phyloP scores from a whole-genome alignment of 306 rosid species.

The Chamaecrista fasciculata region DNA sequence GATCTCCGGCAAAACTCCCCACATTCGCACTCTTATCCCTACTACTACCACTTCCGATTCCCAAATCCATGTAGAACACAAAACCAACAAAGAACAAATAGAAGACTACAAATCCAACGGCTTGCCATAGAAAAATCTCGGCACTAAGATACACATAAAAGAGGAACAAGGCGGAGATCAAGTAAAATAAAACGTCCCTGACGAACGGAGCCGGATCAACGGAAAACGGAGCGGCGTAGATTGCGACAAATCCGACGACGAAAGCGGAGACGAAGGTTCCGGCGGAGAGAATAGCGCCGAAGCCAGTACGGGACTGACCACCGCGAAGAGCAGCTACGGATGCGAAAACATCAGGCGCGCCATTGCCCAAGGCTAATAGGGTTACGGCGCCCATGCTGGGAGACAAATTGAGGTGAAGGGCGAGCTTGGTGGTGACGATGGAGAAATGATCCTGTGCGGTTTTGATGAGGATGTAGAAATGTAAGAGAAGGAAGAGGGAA shows the following conservation, averaged over 20 bases:
- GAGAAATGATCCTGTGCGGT: conserved; percentile 91
- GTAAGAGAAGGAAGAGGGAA: conserved; percentile 55
- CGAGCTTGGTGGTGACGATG: conserved; percentile 68
- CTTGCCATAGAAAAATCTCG: conserved; percentile 95
- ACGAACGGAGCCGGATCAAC: conserved; percentile 74
- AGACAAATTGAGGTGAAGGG: conserved; percentile 61
- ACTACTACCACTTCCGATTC: conserved; percentile 41
- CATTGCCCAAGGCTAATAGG: conserved; percentile 83
- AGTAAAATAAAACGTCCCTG: conserved; percentile 76
- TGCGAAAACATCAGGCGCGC: conserved; percentile 86
- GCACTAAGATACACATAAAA: conserved; percentile 89
- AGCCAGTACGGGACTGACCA: conserved; percentile 79
- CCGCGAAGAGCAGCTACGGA: conserved; percentile 85
- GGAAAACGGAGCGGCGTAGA: conserved; percentile 79
- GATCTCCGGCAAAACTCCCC: conserved; percentile 37
- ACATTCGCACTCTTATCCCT: conserved; percentile 28
- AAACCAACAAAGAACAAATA: conserved; percentile 79
- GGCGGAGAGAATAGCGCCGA: conserved; percentile 89
- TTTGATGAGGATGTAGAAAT: conserved; percentile 86
- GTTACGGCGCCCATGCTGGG: conserved; percentile 95
- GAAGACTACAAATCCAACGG: conserved; percentile 73
- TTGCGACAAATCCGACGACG: conserved; percentile 88
- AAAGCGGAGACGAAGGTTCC: conserved; percentile 90
- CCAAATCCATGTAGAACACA: conserved; percentile 91
- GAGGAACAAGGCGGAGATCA: conserved; percentile 69